Evolutionary conservation across 2,329 filamentous ascomycete genomes (phyloP).

Genomic region (Lachnellula subtilissima): DNA sequence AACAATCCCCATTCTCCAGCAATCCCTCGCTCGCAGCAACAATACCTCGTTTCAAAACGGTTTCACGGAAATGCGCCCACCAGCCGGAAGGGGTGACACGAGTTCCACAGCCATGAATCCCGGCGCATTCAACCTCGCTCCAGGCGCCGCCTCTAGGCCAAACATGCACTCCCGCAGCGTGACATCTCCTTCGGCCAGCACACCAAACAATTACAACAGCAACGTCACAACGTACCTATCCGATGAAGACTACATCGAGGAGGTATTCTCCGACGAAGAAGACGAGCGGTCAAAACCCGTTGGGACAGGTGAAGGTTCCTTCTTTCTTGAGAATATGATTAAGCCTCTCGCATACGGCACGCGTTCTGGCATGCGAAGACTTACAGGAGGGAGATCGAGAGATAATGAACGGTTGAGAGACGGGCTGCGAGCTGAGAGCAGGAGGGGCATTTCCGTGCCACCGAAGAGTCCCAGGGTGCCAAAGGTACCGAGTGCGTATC

Average conservation of each 20-base stretch:
- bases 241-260: constrained; percentile 71
- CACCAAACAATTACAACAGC: constrained; percentile 49
- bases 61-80: constrained; percentile 67
- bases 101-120: constrained; percentile 59
- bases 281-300: constrained; percentile 37
- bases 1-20: constrained; percentile 82
- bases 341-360: constrained; percentile 54
- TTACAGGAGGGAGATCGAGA: constrained; percentile 50
- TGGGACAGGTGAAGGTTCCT: constrained; percentile 35
- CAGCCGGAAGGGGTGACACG: constrained; percentile 54
- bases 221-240: constrained; percentile 60
- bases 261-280: constrained; percentile 76
- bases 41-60: constrained; percentile 80
- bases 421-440: constrained; percentile 23
- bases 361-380: constrained; percentile 53
- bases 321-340: constrained; percentile 58
- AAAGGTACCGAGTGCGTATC: constrained; percentile 30
- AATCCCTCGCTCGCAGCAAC: constrained; percentile 64
- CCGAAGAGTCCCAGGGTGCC: constrained; percentile 31
- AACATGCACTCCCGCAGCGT: constrained; percentile 75
- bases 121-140: constrained; percentile 48
- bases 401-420: constrained; percentile 31
- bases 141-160: constrained; percentile 48
- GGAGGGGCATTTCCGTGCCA: constrained; percentile 25
- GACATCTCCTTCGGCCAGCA: constrained; percentile 63